Base-by-base conservation (phyloP, 2,329 filamentous ascomycete genomes). In the Pseudogymnoascus sp. region DNA sequence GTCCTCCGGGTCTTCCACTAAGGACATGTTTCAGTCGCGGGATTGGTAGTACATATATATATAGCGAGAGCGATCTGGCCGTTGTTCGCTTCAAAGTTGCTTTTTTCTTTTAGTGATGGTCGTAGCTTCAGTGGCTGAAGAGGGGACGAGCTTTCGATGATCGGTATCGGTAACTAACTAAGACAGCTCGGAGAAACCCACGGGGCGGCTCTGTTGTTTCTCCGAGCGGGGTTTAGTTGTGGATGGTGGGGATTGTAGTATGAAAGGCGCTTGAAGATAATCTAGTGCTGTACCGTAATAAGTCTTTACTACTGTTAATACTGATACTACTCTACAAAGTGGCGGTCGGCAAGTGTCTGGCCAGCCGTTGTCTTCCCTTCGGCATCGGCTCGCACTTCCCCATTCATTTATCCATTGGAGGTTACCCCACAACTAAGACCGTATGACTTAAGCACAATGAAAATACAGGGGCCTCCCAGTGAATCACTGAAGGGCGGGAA, bases 361-460 rank as follows among this genome's bases (percentile, higher is more conserved):
- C 15, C 48, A 29, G 21, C 21, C 21, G 21, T 21, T 21, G 21
- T 21, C 21, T 21, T 21, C 1, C 1, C 48, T 35, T 55, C 48
- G 48, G 48, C 5, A 18, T 35, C 48, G 48, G 48, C 29, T 55
- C 48, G 48, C 48, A 9, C 29, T 55, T 10, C 48, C 48, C 48
- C 48, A 55, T 55, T 55, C 48, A 15, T 15, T 55, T 10, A 29
- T 29, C 48, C 48, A 55, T 55, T 55, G 48, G 48, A 55, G 27
- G 7, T 33, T 55, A 55, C 29, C 48, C 48, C 48, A 55, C 48
- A 55, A n/a, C 27, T 33, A 55, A 55, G 48, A 55, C 48, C 48
- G 21, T 21, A 18, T 18, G 29, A 33, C 29, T 31, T 55, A 55
- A 55, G n/a, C 48, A 15, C 48, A 27, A 13, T 7, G 7, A 13